Conservation (phyloP, 2,329 filamentous ascomycete genomes). For the Biscogniauxia marginata region DNA sequence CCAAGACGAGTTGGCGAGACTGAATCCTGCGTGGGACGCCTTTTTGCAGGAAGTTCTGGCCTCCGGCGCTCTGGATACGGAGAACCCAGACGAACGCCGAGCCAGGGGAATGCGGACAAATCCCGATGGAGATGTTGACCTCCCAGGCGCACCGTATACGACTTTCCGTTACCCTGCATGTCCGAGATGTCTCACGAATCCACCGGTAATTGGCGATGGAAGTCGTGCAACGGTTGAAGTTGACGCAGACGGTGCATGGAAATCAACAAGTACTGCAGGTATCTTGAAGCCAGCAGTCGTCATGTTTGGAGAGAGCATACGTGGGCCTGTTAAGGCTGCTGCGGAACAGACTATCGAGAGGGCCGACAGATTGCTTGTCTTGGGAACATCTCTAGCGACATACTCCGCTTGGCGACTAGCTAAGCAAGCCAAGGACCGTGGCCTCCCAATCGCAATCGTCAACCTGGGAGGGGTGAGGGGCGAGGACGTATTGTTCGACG, state of each 20-base stretch:
- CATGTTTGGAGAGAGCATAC: constrained; percentile 95
- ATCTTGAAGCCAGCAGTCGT: constrained; percentile 90
- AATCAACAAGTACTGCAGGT: constrained; percentile 63
- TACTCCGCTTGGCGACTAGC: constrained; percentile 93
- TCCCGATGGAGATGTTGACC: constrained; percentile 90
- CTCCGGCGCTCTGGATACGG: constrained; percentile 73
- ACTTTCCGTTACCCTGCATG: constrained; percentile 92
- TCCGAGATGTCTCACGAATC: constrained; percentile 69
- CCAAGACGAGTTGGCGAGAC: constrained; percentile 68
- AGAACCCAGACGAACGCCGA: constrained; percentile 68
- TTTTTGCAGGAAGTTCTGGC: constrained; percentile 72
- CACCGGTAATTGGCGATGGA: constrained; percentile 56
- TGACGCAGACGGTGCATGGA: constrained; percentile 80
- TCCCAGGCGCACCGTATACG: constrained; percentile 82
- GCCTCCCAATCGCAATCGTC: constrained; percentile 82
- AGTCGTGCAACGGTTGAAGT: constrained; percentile 60
- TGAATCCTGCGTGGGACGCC: constrained; percentile 84
- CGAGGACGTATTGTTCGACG: constrained; percentile 68
- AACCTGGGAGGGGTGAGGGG: constrained; percentile 84
- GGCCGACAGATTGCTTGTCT: constrained; percentile 70
- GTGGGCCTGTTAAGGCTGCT: constrained; percentile 63
- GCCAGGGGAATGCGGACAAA: constrained; percentile 76
- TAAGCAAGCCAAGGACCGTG: constrained; percentile 75
- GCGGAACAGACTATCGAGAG: constrained; percentile 80
- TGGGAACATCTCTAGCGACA: constrained; percentile 89